phyloP scores from a whole-genome alignment of 805 yeast species.

The Grigorovia yakushimaensis region DNA sequence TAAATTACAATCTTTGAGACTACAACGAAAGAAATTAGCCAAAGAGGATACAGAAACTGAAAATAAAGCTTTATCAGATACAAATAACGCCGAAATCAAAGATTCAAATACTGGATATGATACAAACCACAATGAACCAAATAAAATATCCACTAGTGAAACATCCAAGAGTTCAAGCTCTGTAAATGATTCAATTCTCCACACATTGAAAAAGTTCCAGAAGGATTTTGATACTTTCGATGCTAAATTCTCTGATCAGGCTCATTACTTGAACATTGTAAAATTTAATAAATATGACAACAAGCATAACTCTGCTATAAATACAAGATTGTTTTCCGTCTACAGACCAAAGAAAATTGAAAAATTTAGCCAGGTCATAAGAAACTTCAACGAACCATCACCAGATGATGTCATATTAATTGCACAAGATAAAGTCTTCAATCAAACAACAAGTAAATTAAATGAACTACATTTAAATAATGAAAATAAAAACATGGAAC shows the following conservation, averaged over 20 bases:
- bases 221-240: no score
- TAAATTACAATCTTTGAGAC: neutral
- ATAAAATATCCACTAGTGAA: no score
- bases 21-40: neutral
- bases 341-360: slow-evolving; percentile 13
- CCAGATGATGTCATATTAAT: slow-evolving; percentile 67
- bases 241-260: no score
- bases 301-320: slow-evolving; percentile 6
- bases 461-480: neutral
- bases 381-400: slow-evolving; percentile 58
- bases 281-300: neutral
- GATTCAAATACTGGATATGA: neutral
- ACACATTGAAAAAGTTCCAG: no score
- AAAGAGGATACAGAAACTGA: neutral
- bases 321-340: slow-evolving; percentile 22
- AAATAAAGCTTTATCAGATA: neutral
- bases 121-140: no score
- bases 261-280: neutral
- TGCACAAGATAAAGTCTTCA: slow-evolving; percentile 46
- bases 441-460: slow-evolving; percentile 21
- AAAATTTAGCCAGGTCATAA: no score
- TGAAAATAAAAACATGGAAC: neutral
- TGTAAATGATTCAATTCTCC: no score
- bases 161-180: no score
- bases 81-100: neutral